Conservation (phyloP, 2,329 filamentous ascomycete genomes). For the Cladorrhinum sp. region DNA sequence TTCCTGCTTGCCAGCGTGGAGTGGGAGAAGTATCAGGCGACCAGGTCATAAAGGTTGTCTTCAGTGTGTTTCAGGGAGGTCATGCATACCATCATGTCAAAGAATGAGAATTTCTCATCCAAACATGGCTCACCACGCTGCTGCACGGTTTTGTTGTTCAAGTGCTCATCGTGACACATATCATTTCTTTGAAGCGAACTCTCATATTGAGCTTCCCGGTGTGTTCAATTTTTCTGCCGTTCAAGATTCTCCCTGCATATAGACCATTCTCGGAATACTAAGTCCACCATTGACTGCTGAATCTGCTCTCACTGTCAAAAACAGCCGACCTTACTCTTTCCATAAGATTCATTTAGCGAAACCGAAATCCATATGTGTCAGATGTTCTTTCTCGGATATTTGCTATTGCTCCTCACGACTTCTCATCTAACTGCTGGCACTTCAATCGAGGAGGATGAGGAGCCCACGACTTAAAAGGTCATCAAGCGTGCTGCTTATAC, state of each 20-base stretch:
- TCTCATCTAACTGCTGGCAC: background rate
- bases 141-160: background rate
- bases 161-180: too few species aligned
- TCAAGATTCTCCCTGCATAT: too few species aligned
- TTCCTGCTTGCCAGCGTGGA: constrained; percentile 20
- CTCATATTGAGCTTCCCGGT: too few species aligned
- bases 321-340: too few species aligned
- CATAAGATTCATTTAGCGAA: too few species aligned
- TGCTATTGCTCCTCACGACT: background rate
- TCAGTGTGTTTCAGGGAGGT: background rate
- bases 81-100: background rate
- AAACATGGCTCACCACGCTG: background rate
- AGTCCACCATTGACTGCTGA: too few species aligned
- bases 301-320: too few species aligned
- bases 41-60: background rate
- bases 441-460: background rate
- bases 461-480: background rate
- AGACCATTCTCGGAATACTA: too few species aligned
- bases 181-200: too few species aligned
- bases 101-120: background rate
- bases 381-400: background rate
- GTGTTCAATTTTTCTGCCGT: too few species aligned
- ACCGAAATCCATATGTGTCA: too few species aligned
- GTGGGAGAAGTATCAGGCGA: constrained; percentile 30
- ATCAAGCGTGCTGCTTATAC: background rate